Conservation (phyloP, 192 early-diverging fungal species). For the Dissophora globulifera region DNA sequence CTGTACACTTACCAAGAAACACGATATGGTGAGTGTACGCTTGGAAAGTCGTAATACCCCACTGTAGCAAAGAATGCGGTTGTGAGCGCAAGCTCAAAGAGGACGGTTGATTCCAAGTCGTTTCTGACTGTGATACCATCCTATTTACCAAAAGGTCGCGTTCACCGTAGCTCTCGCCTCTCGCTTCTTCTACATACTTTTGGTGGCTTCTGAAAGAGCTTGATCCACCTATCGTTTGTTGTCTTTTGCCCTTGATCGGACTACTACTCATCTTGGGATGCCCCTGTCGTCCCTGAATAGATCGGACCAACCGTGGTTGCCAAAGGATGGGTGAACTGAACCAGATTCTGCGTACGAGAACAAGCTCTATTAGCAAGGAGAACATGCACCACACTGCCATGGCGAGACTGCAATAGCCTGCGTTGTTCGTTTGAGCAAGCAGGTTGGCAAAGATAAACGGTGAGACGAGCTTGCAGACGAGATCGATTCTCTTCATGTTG, state of each 20-base stretch:
- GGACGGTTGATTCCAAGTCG: no score
- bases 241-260: no score
- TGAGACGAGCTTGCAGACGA: constrained; percentile 47
- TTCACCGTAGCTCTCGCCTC: background rate
- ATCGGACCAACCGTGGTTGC: constrained; percentile 11
- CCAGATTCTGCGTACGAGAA: constrained; percentile 35
- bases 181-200: background rate
- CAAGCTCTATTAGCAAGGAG: constrained; percentile 15
- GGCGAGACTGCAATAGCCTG: constrained; percentile 23
- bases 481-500: constrained; percentile 46
- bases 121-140: no score
- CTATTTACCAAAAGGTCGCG: no score
- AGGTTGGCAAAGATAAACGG: constrained; percentile 42
- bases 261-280: no score
- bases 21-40: constrained; percentile 31
- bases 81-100: no score
- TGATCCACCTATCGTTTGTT: no score
- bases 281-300: no score
- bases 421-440: constrained; percentile 19
- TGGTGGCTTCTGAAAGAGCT: no score
- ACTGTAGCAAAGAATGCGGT: no score
- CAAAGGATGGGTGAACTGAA: constrained; percentile 11
- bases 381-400: constrained; percentile 40
- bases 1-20: constrained; percentile 38
- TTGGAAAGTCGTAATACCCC: constrained; percentile 11